Conservation (phyloP, 495 filamentous ascomycete species). For the Hyaloscypha hepaticicola region DNA sequence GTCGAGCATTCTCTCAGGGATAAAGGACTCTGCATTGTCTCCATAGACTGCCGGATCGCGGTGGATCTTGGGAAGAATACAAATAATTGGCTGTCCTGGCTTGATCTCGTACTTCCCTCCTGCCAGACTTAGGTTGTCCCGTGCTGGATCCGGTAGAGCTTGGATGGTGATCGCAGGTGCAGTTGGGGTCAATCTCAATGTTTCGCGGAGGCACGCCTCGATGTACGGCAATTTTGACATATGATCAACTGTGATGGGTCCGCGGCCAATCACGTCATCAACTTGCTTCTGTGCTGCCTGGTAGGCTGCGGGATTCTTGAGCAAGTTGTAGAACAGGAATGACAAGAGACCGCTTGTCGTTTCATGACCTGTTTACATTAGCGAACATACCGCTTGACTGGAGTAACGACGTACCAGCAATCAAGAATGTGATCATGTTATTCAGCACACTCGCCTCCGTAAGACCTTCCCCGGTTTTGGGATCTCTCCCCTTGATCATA, state of each 20-base stretch:
- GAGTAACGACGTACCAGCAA: slow-evolving; percentile 39
- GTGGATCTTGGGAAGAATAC: slow-evolving; percentile 56
- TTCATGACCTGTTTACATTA: slow-evolving; percentile 57
- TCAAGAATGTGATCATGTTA: slow-evolving; percentile 74
- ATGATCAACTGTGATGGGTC: slow-evolving; percentile 63
- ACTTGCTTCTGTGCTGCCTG: slow-evolving; percentile 38
- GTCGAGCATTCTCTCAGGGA: slow-evolving; percentile 65
- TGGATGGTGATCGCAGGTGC: slow-evolving; percentile 55
- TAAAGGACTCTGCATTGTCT: slow-evolving; percentile 53
- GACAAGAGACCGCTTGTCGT: slow-evolving; percentile 61
- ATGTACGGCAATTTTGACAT: slow-evolving; percentile 65
- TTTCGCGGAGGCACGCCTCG: slow-evolving; percentile 60
- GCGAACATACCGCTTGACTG: neutral
- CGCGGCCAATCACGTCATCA: slow-evolving; percentile 59
- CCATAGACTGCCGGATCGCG: slow-evolving; percentile 51
- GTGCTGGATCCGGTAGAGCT: slow-evolving; percentile 42
- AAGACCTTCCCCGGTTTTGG: slow-evolving; percentile 64
- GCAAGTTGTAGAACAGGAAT: slow-evolving; percentile 45
- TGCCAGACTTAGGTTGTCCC: slow-evolving; percentile 46
- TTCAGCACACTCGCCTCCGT: slow-evolving; percentile 60
- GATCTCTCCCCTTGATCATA: slow-evolving; percentile 66
- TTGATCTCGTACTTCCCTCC: slow-evolving; percentile 67
- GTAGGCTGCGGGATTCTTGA: slow-evolving; percentile 38
- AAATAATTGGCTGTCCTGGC: slow-evolving; percentile 49
- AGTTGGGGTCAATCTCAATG: slow-evolving; percentile 63